These are phyloP conservation scores for Lactuca saligna DNA, from an alignment of 129 eudicot species.

Conservation along the genomic window DNA sequence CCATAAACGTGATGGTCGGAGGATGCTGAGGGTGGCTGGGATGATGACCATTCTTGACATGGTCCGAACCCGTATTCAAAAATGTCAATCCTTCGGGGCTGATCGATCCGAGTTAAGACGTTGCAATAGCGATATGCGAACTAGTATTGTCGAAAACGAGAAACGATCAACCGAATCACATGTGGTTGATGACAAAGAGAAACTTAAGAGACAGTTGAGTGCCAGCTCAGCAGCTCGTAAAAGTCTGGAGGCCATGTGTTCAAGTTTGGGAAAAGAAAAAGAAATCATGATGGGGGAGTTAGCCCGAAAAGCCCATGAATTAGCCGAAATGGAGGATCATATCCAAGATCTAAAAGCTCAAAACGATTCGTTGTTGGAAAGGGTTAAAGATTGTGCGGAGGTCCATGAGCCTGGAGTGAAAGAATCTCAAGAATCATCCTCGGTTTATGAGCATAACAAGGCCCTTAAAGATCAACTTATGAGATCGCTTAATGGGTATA, in stretches of 20 bases:
- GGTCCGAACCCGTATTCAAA: conserved; percentile 64
- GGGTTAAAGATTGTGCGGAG: conserved; percentile 51
- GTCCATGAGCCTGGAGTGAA: background rate
- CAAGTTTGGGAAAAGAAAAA: conserved; percentile 79
- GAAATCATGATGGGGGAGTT: conserved; percentile 81
- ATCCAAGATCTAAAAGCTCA: conserved; percentile 58
- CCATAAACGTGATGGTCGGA: conserved; percentile 49
- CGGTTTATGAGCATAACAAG: conserved; percentile 25
- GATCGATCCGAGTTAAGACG: conserved; percentile 26
- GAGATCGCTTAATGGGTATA: conserved; percentile 58
- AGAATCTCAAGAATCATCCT: background rate
- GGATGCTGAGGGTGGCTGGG: conserved; percentile 80
- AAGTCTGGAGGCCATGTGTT: conserved; percentile 72
- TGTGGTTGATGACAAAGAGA: conserved; percentile 52
- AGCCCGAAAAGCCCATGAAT: conserved; percentile 55
- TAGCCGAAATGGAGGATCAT: conserved; percentile 71
- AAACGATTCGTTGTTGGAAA: conserved; percentile 52
- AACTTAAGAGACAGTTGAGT: conserved; percentile 38
- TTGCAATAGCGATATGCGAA: background rate
- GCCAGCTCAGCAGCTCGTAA: conserved; percentile 63
- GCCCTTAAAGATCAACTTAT: conserved; percentile 44
- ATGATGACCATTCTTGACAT: conserved; percentile 89
- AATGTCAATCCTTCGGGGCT: conserved; percentile 61
- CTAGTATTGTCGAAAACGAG: conserved; percentile 23
- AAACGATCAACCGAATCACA: conserved; percentile 11